Conservation (phyloP, 163 green algal species). For the Chlorella variabilis region DNA sequence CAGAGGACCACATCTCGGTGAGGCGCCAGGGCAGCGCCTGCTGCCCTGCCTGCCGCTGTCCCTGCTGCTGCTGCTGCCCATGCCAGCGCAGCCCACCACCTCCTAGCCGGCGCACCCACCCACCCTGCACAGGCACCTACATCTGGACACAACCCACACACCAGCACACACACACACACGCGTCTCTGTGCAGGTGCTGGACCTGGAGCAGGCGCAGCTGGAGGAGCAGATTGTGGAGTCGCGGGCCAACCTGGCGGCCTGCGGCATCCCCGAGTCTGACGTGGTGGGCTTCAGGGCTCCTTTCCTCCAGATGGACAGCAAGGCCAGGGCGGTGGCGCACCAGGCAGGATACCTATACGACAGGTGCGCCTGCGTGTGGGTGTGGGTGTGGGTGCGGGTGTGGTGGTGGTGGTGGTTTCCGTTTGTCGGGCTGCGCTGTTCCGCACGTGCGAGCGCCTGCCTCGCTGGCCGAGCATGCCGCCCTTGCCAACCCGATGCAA, state of each 20-base stretch:
- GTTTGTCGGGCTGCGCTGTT: no score
- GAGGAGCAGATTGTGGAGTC: not conserved
- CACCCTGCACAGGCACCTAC: no score
- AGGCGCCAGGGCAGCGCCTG: no score
- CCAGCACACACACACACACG: no score
- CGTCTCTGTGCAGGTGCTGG: not conserved
- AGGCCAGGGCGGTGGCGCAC: not conserved
- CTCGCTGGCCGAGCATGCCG: no score
- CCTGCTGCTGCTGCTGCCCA: no score
- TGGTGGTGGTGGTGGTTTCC: no score
- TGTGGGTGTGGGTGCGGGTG: not conserved
- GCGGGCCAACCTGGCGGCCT: not conserved
- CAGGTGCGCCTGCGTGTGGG: not conserved
- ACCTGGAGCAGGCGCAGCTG: not conserved
- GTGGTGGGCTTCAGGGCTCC: constrained; percentile 26
- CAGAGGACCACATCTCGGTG: not conserved
- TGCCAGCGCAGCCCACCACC: no score
- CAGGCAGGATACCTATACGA: constrained; percentile 41
- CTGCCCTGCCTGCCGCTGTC: no score
- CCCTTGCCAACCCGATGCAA: no score
- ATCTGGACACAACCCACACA: no score
- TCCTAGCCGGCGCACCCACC: not conserved
- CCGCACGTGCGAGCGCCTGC: no score
- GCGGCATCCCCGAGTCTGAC: not conserved
- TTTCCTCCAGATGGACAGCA: not conserved